Percentiles rank a stretch among this genome's conserved stretches.
phyloP scores from a whole-genome alignment of 2,329 filamentous ascomycete genomes.

The Ceratocystis lukuohia region DNA sequence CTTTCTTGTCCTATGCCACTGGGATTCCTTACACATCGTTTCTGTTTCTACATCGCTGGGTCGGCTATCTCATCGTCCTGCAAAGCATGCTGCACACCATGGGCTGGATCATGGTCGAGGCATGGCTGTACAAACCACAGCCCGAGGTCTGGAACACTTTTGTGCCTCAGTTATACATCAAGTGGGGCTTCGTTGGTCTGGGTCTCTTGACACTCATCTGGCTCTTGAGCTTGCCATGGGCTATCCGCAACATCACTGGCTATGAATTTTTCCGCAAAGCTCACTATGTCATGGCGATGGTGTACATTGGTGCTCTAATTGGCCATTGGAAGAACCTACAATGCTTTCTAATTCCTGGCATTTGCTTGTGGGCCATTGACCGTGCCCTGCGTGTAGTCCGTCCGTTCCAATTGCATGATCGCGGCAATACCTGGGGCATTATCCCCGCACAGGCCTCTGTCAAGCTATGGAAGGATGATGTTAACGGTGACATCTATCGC shows the following conservation, averaged over 20 bases:
- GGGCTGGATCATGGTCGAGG: slow-evolving; percentile 55
- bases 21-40: slow-evolving; percentile 65
- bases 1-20: slow-evolving; percentile 53
- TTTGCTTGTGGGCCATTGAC: slow-evolving; percentile 54
- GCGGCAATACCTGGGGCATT: slow-evolving; percentile 24
- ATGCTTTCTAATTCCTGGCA: slow-evolving; percentile 54
- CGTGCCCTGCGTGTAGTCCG: slow-evolving; percentile 45
- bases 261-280: slow-evolving; percentile 67
- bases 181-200: slow-evolving; percentile 61
- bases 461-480: slow-evolving; percentile 39
- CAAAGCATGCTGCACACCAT: slow-evolving; percentile 58
- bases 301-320: slow-evolving; percentile 65
- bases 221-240: slow-evolving; percentile 41
- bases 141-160: slow-evolving; percentile 43
- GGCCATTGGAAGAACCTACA: slow-evolving; percentile 57
- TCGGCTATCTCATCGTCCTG: slow-evolving; percentile 57
- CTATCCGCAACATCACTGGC: slow-evolving; percentile 47
- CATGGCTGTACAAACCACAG: slow-evolving; percentile 56
- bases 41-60: slow-evolving; percentile 66
- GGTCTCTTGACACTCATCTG: slow-evolving; percentile 48
- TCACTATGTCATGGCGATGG: slow-evolving; percentile 58
- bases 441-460: slow-evolving; percentile 26
- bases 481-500: slow-evolving; percentile 49
- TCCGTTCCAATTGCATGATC: slow-evolving; percentile 47
- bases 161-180: slow-evolving; percentile 52